Conservation (phyloP, 2,329 filamentous ascomycete species). For the Nannizziopsis arthrosporioides region DNA sequence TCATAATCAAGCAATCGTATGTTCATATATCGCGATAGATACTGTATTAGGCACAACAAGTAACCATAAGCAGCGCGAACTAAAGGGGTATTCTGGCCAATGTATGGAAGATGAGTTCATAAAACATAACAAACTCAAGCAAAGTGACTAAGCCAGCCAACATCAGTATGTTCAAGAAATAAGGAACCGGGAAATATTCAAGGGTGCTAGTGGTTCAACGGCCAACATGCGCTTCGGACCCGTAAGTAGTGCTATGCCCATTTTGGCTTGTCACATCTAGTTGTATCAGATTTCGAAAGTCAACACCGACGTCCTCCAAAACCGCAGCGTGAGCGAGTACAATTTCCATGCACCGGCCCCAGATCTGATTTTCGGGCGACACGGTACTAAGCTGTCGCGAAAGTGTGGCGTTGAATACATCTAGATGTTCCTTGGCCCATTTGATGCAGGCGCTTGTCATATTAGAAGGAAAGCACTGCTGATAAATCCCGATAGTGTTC, state of each 20-base stretch:
- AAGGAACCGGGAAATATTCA: too few species aligned
- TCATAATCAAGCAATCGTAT: too few species aligned
- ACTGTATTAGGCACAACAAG: too few species aligned
- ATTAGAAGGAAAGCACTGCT: slow-evolving; percentile 68
- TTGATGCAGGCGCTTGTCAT: slow-evolving; percentile 93
- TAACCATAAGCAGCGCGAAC: too few species aligned
- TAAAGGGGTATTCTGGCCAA: too few species aligned
- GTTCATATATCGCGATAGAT: too few species aligned
- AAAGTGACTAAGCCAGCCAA: too few species aligned
- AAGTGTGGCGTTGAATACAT: slow-evolving; percentile 76
- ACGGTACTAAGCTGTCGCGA: slow-evolving; percentile 78
- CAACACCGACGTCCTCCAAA: slow-evolving; percentile 73
- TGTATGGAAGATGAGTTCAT: too few species aligned
- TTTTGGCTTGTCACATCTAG: slow-evolving; percentile 2
- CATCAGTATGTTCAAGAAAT: too few species aligned
- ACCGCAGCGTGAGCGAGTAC: slow-evolving; percentile 70
- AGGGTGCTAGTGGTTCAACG: too few species aligned
- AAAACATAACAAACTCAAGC: too few species aligned
- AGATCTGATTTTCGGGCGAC: slow-evolving; percentile 61
- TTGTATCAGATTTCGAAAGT: slow-evolving; percentile 67
- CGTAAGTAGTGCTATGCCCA: background rate
- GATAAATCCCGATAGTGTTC: slow-evolving; percentile 84
- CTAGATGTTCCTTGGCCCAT: slow-evolving; percentile 94
- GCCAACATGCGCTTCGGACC: too few species aligned
- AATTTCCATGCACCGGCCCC: slow-evolving; percentile 70